Evolutionary conservation across 2,329 filamentous ascomycete species (phyloP).

Genomic region (Paecilomyces sp.): DNA sequence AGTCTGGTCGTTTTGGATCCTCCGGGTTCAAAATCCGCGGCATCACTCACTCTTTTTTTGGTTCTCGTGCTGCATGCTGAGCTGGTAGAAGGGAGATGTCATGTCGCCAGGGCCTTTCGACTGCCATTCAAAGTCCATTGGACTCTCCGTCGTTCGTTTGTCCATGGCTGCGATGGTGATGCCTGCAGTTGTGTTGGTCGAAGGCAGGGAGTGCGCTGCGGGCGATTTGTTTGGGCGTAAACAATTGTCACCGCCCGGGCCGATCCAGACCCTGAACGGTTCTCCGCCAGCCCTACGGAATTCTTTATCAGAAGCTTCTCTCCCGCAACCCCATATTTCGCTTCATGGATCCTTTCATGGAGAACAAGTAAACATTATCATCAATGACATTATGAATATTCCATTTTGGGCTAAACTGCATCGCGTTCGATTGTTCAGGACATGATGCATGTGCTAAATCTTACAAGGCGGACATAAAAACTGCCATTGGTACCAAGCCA

Average conservation of each 20-base stretch:
- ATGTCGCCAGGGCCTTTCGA: constrained; percentile 36
- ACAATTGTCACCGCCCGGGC: constrained; percentile 1
- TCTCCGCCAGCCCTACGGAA: not conserved
- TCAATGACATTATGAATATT: no score
- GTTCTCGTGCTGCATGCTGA: constrained; percentile 36
- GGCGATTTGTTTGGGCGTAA: constrained; percentile 2
- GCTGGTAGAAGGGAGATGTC: constrained; percentile 41
- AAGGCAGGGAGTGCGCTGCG: not conserved
- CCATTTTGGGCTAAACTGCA: no score
- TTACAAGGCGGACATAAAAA: no score
- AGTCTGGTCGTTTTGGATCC: constrained; percentile 1
- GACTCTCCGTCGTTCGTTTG: constrained; percentile 36
- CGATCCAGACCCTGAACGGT: not conserved
- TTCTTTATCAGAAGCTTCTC: not conserved
- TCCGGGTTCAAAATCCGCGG: not conserved
- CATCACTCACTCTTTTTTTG: constrained; percentile 36
- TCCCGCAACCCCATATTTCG: not conserved
- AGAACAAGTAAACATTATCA: not conserved
- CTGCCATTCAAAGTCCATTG: constrained; percentile 47
- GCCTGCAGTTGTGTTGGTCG: constrained; percentile 12
- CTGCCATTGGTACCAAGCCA: no score
- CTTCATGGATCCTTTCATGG: not conserved
- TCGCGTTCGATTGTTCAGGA: no score
- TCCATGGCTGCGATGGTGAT: constrained; percentile 23
- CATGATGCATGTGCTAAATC: no score